Percentiles rank a stretch among this genome's conserved stretches.
Evolutionary conservation across 495 filamentous ascomycete genomes (phyloP).

Genomic region (Cladorrhinum samala): DNA sequence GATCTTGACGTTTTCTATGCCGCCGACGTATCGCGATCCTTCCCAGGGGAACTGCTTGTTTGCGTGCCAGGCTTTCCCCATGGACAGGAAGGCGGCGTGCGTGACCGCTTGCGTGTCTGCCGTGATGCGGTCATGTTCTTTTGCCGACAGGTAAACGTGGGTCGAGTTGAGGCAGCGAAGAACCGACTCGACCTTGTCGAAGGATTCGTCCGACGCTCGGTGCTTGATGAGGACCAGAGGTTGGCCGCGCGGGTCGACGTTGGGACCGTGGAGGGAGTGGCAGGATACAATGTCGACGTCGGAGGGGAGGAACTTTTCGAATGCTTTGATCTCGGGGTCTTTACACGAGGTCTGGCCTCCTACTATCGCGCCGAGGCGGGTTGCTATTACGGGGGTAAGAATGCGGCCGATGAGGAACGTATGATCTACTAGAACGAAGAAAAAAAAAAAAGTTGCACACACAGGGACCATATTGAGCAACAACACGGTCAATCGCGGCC

Average conservation of each 20-base stretch:
- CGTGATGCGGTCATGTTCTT: constrained; percentile 90
- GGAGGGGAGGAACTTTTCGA: constrained; percentile 76
- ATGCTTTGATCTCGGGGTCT: constrained; percentile 89
- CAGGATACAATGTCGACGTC: constrained; percentile 95
- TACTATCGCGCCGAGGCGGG: constrained; percentile 87
- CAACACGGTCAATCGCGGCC: constrained; percentile 76
- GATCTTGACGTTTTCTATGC: constrained; percentile 99
- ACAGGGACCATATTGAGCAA: constrained; percentile 86
- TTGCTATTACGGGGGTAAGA: constrained; percentile 54
- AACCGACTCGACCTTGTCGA: constrained; percentile 70
- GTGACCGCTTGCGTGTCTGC: constrained; percentile 98
- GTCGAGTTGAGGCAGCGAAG: constrained; percentile 76
- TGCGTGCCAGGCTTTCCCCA: constrained; percentile 94
- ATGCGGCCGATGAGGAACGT: constrained; percentile 5
- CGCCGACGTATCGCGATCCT: constrained; percentile 77
- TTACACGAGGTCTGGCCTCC: constrained; percentile 98
- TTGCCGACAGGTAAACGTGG: constrained; percentile 77
- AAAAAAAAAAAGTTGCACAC: too few species aligned
- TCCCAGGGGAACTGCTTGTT: constrained; percentile 96
- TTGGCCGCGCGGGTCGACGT: constrained; percentile 78
- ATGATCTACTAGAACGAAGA: constrained; percentile 13
- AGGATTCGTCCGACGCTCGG: constrained; percentile 69
- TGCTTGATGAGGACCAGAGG: constrained; percentile 92
- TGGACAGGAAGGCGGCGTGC: constrained; percentile 91
- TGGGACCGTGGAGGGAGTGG: constrained; percentile 93